These are phyloP conservation scores for Ophiostoma ips DNA, from an alignment of 2,329 filamentous ascomycete genomes.

Conservation along the genomic window DNA sequence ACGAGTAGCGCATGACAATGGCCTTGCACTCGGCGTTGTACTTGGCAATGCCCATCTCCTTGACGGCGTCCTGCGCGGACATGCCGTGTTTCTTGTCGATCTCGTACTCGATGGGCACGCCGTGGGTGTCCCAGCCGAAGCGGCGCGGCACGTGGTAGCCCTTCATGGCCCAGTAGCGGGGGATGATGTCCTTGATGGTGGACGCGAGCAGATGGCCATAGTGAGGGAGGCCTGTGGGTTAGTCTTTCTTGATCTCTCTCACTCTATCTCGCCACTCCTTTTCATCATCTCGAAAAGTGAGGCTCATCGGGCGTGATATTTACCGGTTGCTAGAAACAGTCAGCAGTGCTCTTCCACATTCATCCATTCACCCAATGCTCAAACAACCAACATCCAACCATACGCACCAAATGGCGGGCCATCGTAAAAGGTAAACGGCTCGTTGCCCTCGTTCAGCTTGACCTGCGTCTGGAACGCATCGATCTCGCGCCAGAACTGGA, in stretches of 20 bases:
- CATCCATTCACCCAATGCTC: no score
- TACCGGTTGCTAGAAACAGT: conserved; percentile 3
- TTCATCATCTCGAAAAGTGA: neutral
- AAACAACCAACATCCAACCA: neutral
- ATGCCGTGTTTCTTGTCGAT: conserved; percentile 94
- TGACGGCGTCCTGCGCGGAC: conserved; percentile 69
- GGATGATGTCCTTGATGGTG: conserved; percentile 95
- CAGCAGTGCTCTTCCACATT: neutral
- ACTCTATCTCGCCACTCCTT: neutral
- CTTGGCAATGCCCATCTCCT: conserved; percentile 71
- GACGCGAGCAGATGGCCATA: conserved; percentile 70
- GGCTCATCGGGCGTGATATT: neutral
- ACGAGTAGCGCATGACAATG: conserved; percentile 83
- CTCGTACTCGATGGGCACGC: conserved; percentile 89
- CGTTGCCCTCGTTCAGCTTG: conserved; percentile 68
- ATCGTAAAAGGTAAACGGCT: conserved; percentile 91
- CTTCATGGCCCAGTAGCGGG: conserved; percentile 67
- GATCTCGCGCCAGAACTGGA: conserved; percentile 81
- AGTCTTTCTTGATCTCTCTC: neutral
- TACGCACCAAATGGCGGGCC: conserved; percentile 60
- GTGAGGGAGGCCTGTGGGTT: conserved; percentile 26
- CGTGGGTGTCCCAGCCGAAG: conserved; percentile 92
- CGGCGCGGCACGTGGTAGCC: conserved; percentile 82
- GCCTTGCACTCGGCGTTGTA: conserved; percentile 87
- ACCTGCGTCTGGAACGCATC: conserved; percentile 66